Evolutionary conservation across 257 asterid species (phyloP).

Genomic region (Oldenlandia corymbosa): DNA sequence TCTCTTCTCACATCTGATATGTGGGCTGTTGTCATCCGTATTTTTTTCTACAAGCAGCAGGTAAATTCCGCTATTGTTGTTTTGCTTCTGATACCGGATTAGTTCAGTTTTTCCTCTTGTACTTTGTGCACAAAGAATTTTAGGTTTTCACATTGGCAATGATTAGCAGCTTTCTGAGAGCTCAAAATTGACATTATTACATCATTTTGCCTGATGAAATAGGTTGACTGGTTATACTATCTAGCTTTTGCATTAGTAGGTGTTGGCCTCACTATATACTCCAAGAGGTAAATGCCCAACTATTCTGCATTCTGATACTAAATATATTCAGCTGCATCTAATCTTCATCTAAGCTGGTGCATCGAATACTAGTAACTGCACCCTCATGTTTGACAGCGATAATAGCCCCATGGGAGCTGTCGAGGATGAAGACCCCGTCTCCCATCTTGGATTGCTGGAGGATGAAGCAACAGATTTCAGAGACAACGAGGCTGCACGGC

Average conservation of each 20-base stretch:
- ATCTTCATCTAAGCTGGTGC: not conserved
- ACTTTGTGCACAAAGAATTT: no score
- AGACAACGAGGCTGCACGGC: slow-evolving; percentile 4
- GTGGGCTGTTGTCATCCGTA: slow-evolving; percentile 69
- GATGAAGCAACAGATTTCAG: slow-evolving; percentile 26
- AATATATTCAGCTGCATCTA: not conserved
- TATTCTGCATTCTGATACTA: not conserved
- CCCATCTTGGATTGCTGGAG: slow-evolving; percentile 31
- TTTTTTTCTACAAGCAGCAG: slow-evolving; percentile 67
- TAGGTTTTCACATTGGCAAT: not conserved
- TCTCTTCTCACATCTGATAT: slow-evolving; percentile 75
- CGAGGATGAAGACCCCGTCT: slow-evolving; percentile 20
- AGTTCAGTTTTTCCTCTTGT: not conserved
- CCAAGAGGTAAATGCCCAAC: slow-evolving; percentile 35
- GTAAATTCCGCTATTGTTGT: slow-evolving; percentile 28
- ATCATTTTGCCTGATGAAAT: no score
- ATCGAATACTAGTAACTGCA: no score
- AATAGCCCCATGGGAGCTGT: slow-evolving; percentile 11
- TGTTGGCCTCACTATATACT: slow-evolving; percentile 51
- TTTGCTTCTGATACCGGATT: not conserved
- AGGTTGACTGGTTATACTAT: slow-evolving; percentile 75
- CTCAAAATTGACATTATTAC: no score
- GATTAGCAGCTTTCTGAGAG: no score
- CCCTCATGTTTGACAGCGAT: slow-evolving; percentile 27
- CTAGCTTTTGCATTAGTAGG: slow-evolving; percentile 51